Conservation (phyloP, 495 filamentous ascomycete species). For the Parathielavia appendiculata region DNA sequence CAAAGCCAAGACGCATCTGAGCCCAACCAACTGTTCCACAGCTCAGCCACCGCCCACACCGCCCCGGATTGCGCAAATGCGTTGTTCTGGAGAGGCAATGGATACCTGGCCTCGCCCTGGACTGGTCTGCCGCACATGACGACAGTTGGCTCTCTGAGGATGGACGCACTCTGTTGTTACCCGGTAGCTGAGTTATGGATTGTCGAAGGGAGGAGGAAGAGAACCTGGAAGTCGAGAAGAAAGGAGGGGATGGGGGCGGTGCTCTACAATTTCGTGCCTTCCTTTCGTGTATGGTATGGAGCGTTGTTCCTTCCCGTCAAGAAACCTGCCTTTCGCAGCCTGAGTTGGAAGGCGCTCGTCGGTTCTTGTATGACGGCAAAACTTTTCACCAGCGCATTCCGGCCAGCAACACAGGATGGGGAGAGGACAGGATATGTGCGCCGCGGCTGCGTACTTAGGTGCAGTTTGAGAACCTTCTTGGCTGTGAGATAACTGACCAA, state of each 20-base stretch:
- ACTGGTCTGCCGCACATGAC: not conserved
- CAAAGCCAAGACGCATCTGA: conserved; percentile 15
- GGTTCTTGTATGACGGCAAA: no score
- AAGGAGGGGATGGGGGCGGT: no score
- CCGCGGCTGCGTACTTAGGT: not conserved
- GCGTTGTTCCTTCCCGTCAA: no score
- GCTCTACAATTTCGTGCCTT: no score
- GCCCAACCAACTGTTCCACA: conserved; percentile 22
- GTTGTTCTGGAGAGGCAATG: conserved; percentile 2
- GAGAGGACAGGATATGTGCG: not conserved
- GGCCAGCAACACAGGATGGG: not conserved
- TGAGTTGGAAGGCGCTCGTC: not conserved
- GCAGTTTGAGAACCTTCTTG: not conserved
- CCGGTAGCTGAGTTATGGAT: no score
- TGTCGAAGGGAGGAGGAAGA: no score
- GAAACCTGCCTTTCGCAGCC: no score
- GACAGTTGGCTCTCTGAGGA: no score
- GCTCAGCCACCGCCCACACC: conserved; percentile 35
- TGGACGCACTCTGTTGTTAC: no score
- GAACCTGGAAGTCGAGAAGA: no score
- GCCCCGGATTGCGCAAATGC: conserved; percentile 21
- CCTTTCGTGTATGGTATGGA: no score
- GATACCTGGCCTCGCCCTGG: not conserved
- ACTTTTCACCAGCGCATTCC: not conserved
- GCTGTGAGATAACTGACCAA: not conserved